Conservation (phyloP, 495 filamentous ascomycete genomes). For the Daldinia grandis region DNA sequence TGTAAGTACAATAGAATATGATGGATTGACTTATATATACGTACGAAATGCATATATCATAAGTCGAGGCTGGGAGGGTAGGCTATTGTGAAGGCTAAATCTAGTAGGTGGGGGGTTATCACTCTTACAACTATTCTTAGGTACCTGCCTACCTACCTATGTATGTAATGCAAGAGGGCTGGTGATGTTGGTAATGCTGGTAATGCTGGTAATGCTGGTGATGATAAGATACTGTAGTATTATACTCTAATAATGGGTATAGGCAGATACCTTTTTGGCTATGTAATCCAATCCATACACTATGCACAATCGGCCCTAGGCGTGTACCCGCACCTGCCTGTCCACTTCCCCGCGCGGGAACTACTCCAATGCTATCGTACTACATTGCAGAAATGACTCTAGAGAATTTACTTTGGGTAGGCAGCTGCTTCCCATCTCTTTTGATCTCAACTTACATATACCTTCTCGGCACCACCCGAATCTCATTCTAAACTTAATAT, state of each 20-base stretch:
- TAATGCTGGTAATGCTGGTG: too few species aligned
- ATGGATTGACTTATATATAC: too few species aligned
- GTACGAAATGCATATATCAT: neutral
- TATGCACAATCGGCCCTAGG: slow-evolving; percentile 28
- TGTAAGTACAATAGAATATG: neutral
- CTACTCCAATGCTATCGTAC: slow-evolving; percentile 13
- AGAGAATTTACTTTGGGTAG: slow-evolving; percentile 2
- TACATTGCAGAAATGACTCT: neutral
- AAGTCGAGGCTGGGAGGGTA: neutral
- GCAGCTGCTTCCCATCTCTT: slow-evolving; percentile 10
- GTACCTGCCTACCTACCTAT: too few species aligned
- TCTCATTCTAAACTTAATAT: slow-evolving; percentile 5
- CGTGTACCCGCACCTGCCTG: slow-evolving; percentile 33
- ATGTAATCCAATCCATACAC: too few species aligned
- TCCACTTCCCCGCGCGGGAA: slow-evolving; percentile 42
- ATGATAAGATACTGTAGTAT: slow-evolving; percentile 31
- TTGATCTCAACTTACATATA: slow-evolving; percentile 29
- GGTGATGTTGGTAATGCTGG: too few species aligned
- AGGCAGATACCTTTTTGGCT: slow-evolving; percentile 13
- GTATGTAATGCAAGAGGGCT: slow-evolving; percentile 8
- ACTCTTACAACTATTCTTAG: slow-evolving; percentile 25
- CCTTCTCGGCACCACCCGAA: slow-evolving; percentile 18
- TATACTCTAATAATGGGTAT: slow-evolving; percentile 25
- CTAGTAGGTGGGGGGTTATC: slow-evolving; percentile 25
- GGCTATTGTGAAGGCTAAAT: slow-evolving; percentile 14